Conservation (phyloP, 192 early-diverging fungal genomes). For the Rhizophagus prolifer region DNA sequence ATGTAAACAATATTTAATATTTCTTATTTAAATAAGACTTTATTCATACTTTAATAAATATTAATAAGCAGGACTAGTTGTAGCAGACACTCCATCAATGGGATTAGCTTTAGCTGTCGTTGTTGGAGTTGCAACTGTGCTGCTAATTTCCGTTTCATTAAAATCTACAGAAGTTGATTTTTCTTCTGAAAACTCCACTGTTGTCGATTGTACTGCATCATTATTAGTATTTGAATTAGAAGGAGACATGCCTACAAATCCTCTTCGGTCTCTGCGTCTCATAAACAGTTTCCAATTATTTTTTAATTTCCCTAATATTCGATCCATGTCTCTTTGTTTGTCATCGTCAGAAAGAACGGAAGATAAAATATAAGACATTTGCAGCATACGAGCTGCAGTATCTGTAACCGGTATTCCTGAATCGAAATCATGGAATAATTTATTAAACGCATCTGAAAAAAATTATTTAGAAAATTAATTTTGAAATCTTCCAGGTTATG, state of each 20-base stretch:
- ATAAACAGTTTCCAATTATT: constrained; percentile 58
- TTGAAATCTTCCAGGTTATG: not conserved
- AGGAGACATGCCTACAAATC: constrained; percentile 48
- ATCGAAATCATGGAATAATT: constrained; percentile 63
- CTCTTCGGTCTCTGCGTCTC: constrained; percentile 50
- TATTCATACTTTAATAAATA: not conserved
- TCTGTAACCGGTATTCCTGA: constrained; percentile 63
- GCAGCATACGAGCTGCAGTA: constrained; percentile 67
- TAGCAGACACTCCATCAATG: not conserved
- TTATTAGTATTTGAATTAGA: not conserved
- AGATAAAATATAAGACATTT: constrained; percentile 68
- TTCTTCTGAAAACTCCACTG: not conserved
- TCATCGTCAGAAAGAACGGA: constrained; percentile 50
- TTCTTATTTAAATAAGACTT: not conserved
- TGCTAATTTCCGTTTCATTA: not conserved
- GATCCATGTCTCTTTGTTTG: constrained; percentile 50
- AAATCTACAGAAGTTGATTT: not conserved
- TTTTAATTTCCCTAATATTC: constrained; percentile 50
- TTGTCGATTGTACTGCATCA: not conserved
- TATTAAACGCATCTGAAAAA: constrained; percentile 56
- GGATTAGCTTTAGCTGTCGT: not conserved
- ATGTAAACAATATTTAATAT: not conserved
- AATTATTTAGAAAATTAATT: not conserved
- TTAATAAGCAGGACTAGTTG: not conserved
- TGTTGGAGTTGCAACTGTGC: not conserved